Base-by-base conservation (phyloP, 73 alveolate species). In the Strombidium stylifer region DNA sequence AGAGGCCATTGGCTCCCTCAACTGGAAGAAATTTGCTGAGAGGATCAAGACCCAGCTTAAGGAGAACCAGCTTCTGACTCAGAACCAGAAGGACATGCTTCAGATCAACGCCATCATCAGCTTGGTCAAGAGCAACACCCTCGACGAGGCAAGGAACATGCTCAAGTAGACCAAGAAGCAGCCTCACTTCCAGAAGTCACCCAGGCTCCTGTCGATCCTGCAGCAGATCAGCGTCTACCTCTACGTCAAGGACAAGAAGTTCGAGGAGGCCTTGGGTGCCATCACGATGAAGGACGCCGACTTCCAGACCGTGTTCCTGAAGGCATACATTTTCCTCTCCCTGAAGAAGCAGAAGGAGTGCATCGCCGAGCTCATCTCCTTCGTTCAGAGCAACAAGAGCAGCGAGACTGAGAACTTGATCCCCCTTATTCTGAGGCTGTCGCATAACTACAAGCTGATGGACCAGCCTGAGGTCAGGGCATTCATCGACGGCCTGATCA, bases 1-100 rank as follows among this genome's bases (percentile, higher is more conserved):
- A 32, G 75, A 60, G 18, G 18, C 41, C 8, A 60, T 60, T 41
- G 75, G 75, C 16, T 39, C 36, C 49, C 32, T 60, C 10, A 60
- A 60, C 49, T 60, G 75, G 75, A 39, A 44, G 12, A 60, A 60
- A 41, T 60, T 60, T 49, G n/a, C 47, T 11, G 75, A 60, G 35
- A 39, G 75, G 20, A 60, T 60, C 16, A 24, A 15, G 2, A 23
- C 21, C 12, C 49, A 60, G 47, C 61, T 60, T 12, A 25, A 15
- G 6, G 41, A 41, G 61, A 60, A 60, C 30, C 35, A 60, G 24
- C 36, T 39, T 20, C 21, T 60, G 61, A 60, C 75, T 8, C n/a
- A 48, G 5, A 60, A 60, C 11, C 47, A 60, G 35, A 60, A 44
- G 61, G 41, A 60, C 18, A 59, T 60, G 2, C 23, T 60, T 59